phyloP scores from a whole-genome alignment of 2,329 filamentous ascomycete species.

The Aspergillus aculeatinus region DNA sequence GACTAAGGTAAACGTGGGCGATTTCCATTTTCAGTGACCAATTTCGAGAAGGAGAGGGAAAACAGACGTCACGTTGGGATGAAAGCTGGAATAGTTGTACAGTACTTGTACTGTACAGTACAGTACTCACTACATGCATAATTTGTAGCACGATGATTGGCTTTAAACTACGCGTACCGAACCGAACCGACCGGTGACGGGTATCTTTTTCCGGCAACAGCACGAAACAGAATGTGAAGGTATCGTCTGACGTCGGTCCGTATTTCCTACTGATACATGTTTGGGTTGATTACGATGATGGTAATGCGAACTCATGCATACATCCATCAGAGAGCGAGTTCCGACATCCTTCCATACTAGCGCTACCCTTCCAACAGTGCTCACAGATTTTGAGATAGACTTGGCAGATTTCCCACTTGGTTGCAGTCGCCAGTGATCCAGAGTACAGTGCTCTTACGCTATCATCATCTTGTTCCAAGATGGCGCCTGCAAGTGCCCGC shows the following conservation, averaged over 20 bases:
- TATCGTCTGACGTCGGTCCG: too few species aligned
- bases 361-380: background rate
- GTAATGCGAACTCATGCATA: too few species aligned
- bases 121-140: background rate
- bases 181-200: background rate
- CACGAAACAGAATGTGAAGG: too few species aligned
- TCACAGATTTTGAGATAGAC: background rate
- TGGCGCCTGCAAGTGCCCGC: conserved; percentile 35
- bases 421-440: background rate
- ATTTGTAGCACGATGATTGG: background rate
- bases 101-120: background rate
- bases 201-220: background rate
- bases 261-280: too few species aligned
- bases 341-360: background rate
- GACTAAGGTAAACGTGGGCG: background rate
- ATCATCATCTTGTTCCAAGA: conserved; percentile 13
- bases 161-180: background rate
- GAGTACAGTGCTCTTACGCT: background rate
- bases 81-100: background rate
- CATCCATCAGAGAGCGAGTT: background rate
- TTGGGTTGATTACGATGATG: too few species aligned
- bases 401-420: background rate
- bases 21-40: background rate
- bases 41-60: background rate
- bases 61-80: background rate